Base-by-base conservation (phyloP, 441 rosid genomes). In the Mallotus repandus region DNA sequence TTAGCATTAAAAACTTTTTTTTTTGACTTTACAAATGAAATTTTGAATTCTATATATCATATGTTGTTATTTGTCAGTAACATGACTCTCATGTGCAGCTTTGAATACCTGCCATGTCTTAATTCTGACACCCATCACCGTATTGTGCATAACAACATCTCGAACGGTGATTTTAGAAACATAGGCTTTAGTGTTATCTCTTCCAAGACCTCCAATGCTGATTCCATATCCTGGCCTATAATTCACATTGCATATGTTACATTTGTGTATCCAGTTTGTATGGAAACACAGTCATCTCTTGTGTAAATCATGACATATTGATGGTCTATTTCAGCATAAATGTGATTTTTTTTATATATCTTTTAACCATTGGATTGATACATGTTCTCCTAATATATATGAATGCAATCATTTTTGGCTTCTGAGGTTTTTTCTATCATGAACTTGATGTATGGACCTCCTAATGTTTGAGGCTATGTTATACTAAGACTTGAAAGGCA, bases 41-140 rank as follows among this genome's bases (percentile, higher is more conserved):
- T 52, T 52, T 52, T 52, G 18, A 52, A 43, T 67, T 59, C 32
- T 7, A 6, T 38, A 54, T 10, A 19, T 55, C 5, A 55, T 67
- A 38, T 72, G 61, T 22, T 66, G 69, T 48, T 56, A 29, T 66
- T 19, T 11, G 29, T n/a, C 13, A 38, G 38, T 18, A 49, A 29
- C 12, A 12, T 46, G 58, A 41, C 25, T 38, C 56, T 46, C 25
- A 8, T 69, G 25, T 13, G 59, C 48, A 29, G 57, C n/a, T 65
- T n/a, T n/a, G 7, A n/a, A 68, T 85, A 93, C 98, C 97, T 94
- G 98, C 98, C 99, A 92, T 29, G 99, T 93, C 88, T 96, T 96
- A 74, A 96, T 92, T 80, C 98, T 84, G 70, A 91, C 97, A 48
- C 98, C 98, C 35, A 81, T 91, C 97, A n/a, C n/a, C n/a, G n/a